Conservation (phyloP, 164 flowering plant species). For the Santalum album region DNA sequence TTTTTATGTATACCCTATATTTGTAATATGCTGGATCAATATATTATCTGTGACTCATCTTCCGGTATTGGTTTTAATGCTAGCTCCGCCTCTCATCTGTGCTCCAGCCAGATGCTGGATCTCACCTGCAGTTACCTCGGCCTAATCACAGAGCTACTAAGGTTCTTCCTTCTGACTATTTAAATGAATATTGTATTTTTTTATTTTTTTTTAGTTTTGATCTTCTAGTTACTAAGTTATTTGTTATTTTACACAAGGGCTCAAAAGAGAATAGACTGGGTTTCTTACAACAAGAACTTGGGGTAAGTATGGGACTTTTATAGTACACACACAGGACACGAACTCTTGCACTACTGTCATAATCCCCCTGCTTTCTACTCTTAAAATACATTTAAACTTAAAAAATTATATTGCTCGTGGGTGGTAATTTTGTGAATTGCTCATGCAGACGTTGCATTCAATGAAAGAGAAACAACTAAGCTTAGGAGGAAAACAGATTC, state of each 20-base stretch:
- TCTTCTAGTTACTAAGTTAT: slow-evolving; percentile 8
- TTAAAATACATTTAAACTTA: no score
- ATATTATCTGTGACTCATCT: neutral
- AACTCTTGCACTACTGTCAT: no score
- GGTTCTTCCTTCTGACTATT: slow-evolving; percentile 33
- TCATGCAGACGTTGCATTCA: slow-evolving; percentile 16
- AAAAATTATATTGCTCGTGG: no score
- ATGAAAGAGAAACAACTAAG: slow-evolving; percentile 21
- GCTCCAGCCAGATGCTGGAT: slow-evolving; percentile 32
- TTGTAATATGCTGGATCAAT: no score
- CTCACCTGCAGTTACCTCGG: slow-evolving; percentile 25
- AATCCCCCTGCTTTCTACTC: no score
- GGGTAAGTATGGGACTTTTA: slow-evolving; percentile 23
- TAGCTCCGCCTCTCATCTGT: slow-evolving; percentile 68
- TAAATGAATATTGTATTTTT: neutral
- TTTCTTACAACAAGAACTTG: slow-evolving; percentile 29
- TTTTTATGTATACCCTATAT: neutral
- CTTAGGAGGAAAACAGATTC: slow-evolving; percentile 23
- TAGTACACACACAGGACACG: no score
- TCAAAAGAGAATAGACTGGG: slow-evolving; percentile 64
- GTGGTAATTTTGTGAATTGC: slow-evolving; percentile 4
- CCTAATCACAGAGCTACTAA: slow-evolving; percentile 17
- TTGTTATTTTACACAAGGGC: slow-evolving; percentile 39
- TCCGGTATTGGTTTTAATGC: slow-evolving; percentile 1
- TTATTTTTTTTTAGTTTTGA: neutral